phyloP scores from a whole-genome alignment of 106 monocot species.

The Hemerocallis citrina region DNA sequence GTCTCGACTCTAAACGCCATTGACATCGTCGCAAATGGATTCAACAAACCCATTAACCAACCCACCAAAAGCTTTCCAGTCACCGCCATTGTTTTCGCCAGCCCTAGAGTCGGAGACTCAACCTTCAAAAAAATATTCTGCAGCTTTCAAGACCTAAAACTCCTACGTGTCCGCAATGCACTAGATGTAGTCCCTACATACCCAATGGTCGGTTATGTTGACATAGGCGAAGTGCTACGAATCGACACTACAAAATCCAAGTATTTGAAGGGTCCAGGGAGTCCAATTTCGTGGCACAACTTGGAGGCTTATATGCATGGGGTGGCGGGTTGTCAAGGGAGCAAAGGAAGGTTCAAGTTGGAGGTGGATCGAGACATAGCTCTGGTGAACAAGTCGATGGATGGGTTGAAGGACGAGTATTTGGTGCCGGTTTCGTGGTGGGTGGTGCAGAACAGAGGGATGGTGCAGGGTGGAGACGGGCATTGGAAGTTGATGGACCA shows the following conservation, averaged over 20 bases:
- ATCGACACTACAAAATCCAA: conserved; percentile 42
- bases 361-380: conserved; percentile 63
- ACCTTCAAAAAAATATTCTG: conserved; percentile 43
- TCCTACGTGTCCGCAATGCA: conserved; percentile 52
- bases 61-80: conserved; percentile 27
- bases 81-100: conserved; percentile 60
- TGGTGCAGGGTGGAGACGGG: conserved; percentile 66
- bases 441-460: conserved; percentile 79
- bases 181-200: conserved; percentile 61
- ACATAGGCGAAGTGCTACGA: conserved; percentile 47
- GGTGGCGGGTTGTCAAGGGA: conserved; percentile 62
- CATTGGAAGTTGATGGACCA: conserved; percentile 63
- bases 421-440: conserved; percentile 65
- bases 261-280: conserved; percentile 54
- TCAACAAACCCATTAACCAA: conserved; percentile 24
- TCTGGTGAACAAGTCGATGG: conserved; percentile 65
- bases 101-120: conserved; percentile 73
- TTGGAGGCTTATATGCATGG: conserved; percentile 76
- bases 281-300: conserved; percentile 45
- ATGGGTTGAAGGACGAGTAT: conserved; percentile 55
- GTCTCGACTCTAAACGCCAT: conserved; percentile 57
- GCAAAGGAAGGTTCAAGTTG: conserved; percentile 52
- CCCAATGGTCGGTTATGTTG: conserved; percentile 48
- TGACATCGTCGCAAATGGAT: conserved; percentile 53
- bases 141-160: conserved; percentile 13